Conservation (phyloP, 1,139 yeast genomes). For the Diutina sp. region DNA sequence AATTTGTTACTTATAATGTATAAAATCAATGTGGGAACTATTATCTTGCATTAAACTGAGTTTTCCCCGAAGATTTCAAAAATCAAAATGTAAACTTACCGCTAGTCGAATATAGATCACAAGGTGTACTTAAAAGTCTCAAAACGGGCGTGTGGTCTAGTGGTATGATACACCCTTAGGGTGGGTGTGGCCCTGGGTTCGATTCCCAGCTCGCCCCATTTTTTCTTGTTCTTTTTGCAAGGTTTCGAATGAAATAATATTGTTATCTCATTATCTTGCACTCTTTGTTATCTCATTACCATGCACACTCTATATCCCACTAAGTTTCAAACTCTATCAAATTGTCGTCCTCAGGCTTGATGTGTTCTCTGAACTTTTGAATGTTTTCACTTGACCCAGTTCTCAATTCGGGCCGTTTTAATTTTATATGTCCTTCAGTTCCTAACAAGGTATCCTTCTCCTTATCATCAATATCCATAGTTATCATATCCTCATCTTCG, state of each 20-base stretch:
- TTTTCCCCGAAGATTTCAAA: no score
- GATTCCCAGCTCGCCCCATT: not conserved
- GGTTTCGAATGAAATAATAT: no score
- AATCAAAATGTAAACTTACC: no score
- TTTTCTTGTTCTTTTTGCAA: not conserved
- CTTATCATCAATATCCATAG: conserved; percentile 31
- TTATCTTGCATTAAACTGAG: no score
- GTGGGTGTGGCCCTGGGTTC: not conserved
- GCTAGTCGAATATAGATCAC: no score
- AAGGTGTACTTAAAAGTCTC: no score
- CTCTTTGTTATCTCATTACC: not conserved
- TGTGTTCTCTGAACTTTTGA: not conserved
- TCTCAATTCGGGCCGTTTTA: not conserved
- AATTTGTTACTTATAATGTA: no score
- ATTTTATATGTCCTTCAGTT: conserved; percentile 22
- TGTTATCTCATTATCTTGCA: no score
- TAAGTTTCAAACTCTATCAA: conserved; percentile 12
- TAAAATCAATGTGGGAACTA: no score
- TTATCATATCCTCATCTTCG: conserved; percentile 34
- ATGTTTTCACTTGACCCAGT: conserved; percentile 4
- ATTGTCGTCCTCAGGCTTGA: conserved; percentile 4
- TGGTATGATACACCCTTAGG: not conserved
- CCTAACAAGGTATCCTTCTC: conserved; percentile 35
- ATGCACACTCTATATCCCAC: not conserved
- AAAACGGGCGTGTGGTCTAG: not conserved